Evolutionary conservation across 495 filamentous ascomycete species (phyloP).

Genomic region (Penicillium tannophilum): DNA sequence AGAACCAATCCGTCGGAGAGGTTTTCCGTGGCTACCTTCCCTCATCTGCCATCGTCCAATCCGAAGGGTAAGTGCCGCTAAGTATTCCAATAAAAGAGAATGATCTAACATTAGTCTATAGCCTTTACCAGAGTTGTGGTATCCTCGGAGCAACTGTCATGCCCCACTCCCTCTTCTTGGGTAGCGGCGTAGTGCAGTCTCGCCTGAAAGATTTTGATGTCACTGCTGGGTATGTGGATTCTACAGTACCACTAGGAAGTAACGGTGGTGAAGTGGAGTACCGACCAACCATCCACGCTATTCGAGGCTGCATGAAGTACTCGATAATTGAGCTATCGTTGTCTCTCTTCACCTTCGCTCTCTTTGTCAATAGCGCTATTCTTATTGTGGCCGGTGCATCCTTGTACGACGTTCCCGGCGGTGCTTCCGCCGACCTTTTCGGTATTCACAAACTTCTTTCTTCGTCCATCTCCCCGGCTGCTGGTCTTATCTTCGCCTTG

Average conservation of each 20-base stretch:
- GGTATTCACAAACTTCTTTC: constrained; percentile 79
- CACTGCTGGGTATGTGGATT: constrained; percentile 56
- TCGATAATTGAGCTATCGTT: constrained; percentile 74
- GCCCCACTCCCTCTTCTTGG: constrained; percentile 89
- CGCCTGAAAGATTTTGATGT: constrained; percentile 79
- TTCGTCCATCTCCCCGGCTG: constrained; percentile 65
- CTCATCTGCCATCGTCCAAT: constrained; percentile 70
- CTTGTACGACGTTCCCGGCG: constrained; percentile 60
- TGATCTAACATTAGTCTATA: constrained; percentile 23
- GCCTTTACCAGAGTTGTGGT: constrained; percentile 86
- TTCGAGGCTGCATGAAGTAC: constrained; percentile 77
- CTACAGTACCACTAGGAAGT: constrained; percentile 39
- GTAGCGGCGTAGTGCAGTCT: constrained; percentile 84
- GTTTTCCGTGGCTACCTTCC: constrained; percentile 87
- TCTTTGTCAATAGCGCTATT: constrained; percentile 93
- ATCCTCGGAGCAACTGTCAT: constrained; percentile 94
- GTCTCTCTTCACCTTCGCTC: constrained; percentile 85
- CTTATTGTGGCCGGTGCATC: constrained; percentile 85
- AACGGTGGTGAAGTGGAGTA: constrained; percentile 61
- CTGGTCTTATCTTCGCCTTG: constrained; percentile 75
- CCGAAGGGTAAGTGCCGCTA: constrained; percentile 55
- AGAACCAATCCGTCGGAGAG: constrained; percentile 65
- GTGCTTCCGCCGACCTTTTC: constrained; percentile 73
- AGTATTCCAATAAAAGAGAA: background rate
- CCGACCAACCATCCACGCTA: constrained; percentile 74